Percentiles rank a stretch among this genome's conserved stretches.
Evolutionary conservation across 1,284 basidiomycete species (phyloP).

Genomic region (Ustilago curta): DNA sequence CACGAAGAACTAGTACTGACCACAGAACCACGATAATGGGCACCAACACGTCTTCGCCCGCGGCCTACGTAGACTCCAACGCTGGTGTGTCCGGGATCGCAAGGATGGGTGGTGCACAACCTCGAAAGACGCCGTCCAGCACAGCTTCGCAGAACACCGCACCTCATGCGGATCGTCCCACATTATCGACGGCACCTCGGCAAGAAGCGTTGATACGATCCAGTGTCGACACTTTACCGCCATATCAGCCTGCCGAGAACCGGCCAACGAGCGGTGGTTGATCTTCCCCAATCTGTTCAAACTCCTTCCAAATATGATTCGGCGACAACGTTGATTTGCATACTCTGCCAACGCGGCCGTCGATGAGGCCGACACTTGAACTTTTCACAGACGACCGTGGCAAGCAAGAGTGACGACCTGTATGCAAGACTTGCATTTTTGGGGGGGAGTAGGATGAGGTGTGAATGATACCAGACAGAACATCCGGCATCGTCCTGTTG

Average conservation of each 20-base stretch:
- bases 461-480: constrained; percentile 8
- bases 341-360: neutral
- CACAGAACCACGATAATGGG: constrained; percentile 10
- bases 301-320: neutral
- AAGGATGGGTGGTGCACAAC: constrained; percentile 40
- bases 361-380: neutral
- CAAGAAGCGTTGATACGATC: neutral
- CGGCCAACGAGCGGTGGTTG: no score
- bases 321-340: neutral
- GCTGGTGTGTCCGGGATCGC: constrained; percentile 27
- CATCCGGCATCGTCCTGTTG: constrained; percentile 6
- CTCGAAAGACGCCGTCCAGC: constrained; percentile 14
- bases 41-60: constrained; percentile 35
- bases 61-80: constrained; percentile 28
- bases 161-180: no score
- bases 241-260: constrained; percentile 16
- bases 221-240: constrained; percentile 32
- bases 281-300: neutral
- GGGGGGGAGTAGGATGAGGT: constrained; percentile 15
- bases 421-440: constrained; percentile 44
- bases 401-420: neutral
- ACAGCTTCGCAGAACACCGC: neutral
- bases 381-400: constrained; percentile 1
- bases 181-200: neutral
- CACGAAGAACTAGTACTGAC: no score